These are phyloP conservation scores for Flaveria floridana DNA, from an alignment of 140 eudicot species.

Conservation along the genomic window DNA sequence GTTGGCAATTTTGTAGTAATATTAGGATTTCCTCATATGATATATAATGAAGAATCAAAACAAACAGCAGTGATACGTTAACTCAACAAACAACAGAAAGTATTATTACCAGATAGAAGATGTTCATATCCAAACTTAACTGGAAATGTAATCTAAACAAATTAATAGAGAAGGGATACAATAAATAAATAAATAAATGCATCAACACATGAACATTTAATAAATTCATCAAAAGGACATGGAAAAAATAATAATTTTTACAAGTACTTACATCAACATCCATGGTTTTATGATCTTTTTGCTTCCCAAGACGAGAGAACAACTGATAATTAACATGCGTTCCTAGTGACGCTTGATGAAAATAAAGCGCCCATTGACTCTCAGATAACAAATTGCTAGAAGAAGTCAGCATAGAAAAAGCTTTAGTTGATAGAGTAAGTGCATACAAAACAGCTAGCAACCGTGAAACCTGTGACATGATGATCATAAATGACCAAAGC, in stretches of 20 bases:
- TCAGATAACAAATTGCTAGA: conserved; percentile 43
- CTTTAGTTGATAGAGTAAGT: conserved; percentile 41
- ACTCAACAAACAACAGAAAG: not conserved
- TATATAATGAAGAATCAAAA: conserved; percentile 7
- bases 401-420: conserved; percentile 38
- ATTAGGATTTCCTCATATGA: not conserved
- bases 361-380: conserved; percentile 79
- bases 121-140: conserved; percentile 13
- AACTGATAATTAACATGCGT: conserved; percentile 60
- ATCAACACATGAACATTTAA: conserved; percentile 10
- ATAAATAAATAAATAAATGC: not conserved
- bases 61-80: not conserved
- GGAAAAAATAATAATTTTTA: not conserved
- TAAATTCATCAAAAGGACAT: not conserved
- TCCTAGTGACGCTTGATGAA: conserved; percentile 91
- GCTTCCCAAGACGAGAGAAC: conserved; percentile 42
- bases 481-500: conserved; percentile 15
- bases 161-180: not conserved
- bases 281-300: conserved; percentile 23
- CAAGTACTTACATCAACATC: conserved; percentile 49
- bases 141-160: conserved; percentile 8
- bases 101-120: conserved; percentile 3
- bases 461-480: conserved; percentile 66
- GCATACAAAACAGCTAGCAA: conserved; percentile 67
- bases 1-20: not conserved